These are phyloP conservation scores for Evernia prunastri DNA, from an alignment of 495 filamentous ascomycete species.

Conservation along the genomic window DNA sequence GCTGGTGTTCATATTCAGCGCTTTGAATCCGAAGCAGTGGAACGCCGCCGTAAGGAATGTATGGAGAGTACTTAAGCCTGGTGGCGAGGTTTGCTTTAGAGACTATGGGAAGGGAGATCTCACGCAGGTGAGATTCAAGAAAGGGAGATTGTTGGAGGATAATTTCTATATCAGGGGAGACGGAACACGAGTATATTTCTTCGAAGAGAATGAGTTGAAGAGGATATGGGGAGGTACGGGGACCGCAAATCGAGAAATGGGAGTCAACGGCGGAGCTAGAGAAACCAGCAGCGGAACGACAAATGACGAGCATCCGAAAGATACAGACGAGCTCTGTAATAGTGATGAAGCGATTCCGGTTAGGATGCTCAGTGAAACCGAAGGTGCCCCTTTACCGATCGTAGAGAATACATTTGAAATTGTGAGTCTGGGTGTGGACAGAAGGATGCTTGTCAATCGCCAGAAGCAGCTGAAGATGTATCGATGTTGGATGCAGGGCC, in stretches of 20 bases:
- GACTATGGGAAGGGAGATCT: slow-evolving; percentile 95
- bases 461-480: slow-evolving; percentile 93
- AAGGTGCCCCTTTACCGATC: not conserved
- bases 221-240: slow-evolving; percentile 62
- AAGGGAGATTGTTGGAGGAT: slow-evolving; percentile 82
- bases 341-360: slow-evolving; percentile 20
- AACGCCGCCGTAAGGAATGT: slow-evolving; percentile 73
- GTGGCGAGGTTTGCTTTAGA: slow-evolving; percentile 83
- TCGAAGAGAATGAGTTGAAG: slow-evolving; percentile 74
- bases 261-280: slow-evolving; percentile 14
- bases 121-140: slow-evolving; percentile 94
- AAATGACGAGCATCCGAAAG: not conserved
- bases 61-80: slow-evolving; percentile 72
- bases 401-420: slow-evolving; percentile 51
- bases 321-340: not conserved
- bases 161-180: slow-evolving; percentile 97
- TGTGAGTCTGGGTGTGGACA: slow-evolving; percentile 70
- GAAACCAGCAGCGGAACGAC: not conserved
- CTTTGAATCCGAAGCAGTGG: slow-evolving; percentile 81
- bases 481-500: slow-evolving; percentile 90
- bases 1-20: slow-evolving; percentile 96
- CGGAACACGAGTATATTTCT: slow-evolving; percentile 96
- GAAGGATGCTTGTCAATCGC: slow-evolving; percentile 85
- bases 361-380: slow-evolving; percentile 27
- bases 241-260: slow-evolving; percentile 21